A percentile compares a stretch with the other conserved stretches of the same genome.
Evolutionary conservation across 495 filamentous ascomycete species (phyloP).

Genomic region (Aspergillus taichungensis): DNA sequence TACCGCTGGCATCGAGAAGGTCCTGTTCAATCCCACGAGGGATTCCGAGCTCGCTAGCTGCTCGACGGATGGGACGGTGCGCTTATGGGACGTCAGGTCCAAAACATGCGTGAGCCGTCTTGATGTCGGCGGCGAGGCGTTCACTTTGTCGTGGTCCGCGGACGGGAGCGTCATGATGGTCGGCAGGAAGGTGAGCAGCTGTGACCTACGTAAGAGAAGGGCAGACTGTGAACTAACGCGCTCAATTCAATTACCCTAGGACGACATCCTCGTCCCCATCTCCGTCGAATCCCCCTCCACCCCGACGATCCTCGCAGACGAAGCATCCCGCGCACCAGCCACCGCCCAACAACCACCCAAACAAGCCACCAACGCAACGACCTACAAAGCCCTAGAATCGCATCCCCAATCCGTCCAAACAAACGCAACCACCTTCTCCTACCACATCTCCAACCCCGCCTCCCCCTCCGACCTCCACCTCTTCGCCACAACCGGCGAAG

Average conservation of each 20-base stretch:
- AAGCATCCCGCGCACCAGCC: slow-evolving; percentile 1
- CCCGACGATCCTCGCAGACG: slow-evolving; percentile 20
- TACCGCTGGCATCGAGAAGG: slow-evolving; percentile 66
- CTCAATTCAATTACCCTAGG: slow-evolving; percentile 32
- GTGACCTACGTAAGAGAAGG: background rate
- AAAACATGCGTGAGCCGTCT: slow-evolving; percentile 71
- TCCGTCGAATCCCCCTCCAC: slow-evolving; percentile 37
- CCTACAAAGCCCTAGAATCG: slow-evolving; percentile 43
- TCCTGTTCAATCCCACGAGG: slow-evolving; percentile 81
- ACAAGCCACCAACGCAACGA: slow-evolving; percentile 14
- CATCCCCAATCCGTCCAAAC: slow-evolving; percentile 68
- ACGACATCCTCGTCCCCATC: slow-evolving; percentile 62
- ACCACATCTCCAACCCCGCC: slow-evolving; percentile 38
- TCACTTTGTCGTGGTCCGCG: slow-evolving; percentile 81
- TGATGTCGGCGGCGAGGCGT: slow-evolving; percentile 73
- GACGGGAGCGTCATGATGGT: slow-evolving; percentile 74
- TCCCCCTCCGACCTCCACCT: slow-evolving; percentile 36
- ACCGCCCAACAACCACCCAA: slow-evolving; percentile 6
- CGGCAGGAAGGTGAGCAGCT: slow-evolving; percentile 62
- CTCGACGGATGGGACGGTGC: slow-evolving; percentile 73
- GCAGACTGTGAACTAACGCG: background rate
- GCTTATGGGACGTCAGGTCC: slow-evolving; percentile 88
- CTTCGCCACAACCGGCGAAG: slow-evolving; percentile 76
- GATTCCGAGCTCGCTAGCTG: slow-evolving; percentile 85
- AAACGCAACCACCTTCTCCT: slow-evolving; percentile 76